phyloP scores from a whole-genome alignment of 2,329 filamentous ascomycete species.

The Alternaria arborescens region DNA sequence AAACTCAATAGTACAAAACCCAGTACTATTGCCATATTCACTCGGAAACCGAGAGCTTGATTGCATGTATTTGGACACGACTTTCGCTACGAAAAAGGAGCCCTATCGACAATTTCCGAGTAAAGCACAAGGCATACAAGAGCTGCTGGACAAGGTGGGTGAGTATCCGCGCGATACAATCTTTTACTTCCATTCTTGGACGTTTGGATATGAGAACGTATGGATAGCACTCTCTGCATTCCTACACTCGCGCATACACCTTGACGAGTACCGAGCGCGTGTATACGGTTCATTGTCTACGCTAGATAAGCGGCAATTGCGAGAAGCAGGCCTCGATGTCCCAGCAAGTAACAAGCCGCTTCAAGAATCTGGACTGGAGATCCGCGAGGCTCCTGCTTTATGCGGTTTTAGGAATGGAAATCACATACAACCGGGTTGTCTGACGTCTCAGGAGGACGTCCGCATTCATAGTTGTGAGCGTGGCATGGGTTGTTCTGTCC shows the following conservation, averaged over 20 bases:
- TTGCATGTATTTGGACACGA: constrained; percentile 89
- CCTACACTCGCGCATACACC: constrained; percentile 76
- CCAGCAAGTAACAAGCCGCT: constrained; percentile 32
- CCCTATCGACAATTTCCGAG: constrained; percentile 63
- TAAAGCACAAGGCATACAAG: constrained; percentile 77
- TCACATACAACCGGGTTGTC: constrained; percentile 70
- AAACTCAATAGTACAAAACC: constrained; percentile 73
- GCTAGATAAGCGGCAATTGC: constrained; percentile 30
- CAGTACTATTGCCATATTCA: constrained; percentile 77
- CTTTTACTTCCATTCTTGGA: constrained; percentile 90
- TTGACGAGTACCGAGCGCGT: constrained; percentile 80
- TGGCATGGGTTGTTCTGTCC: constrained; percentile 66
- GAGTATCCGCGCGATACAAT: constrained; percentile 75
- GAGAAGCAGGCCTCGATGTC: constrained; percentile 51
- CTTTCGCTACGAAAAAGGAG: constrained; percentile 67
- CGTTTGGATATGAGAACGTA: constrained; percentile 91
- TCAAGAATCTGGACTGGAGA: constrained; percentile 51
- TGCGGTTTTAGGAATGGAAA: constrained; percentile 81
- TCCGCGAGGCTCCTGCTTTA: constrained; percentile 70
- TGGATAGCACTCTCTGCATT: constrained; percentile 82
- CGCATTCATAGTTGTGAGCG: constrained; percentile 88
- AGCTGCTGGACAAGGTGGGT: constrained; percentile 74
- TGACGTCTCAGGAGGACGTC: constrained; percentile 69
- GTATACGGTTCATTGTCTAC: constrained; percentile 71
- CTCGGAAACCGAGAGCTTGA: constrained; percentile 64